These are phyloP conservation scores for Kwoniella mangroviensis DNA, from an alignment of 768 basidiomycete genomes.

Conservation along the genomic window DNA sequence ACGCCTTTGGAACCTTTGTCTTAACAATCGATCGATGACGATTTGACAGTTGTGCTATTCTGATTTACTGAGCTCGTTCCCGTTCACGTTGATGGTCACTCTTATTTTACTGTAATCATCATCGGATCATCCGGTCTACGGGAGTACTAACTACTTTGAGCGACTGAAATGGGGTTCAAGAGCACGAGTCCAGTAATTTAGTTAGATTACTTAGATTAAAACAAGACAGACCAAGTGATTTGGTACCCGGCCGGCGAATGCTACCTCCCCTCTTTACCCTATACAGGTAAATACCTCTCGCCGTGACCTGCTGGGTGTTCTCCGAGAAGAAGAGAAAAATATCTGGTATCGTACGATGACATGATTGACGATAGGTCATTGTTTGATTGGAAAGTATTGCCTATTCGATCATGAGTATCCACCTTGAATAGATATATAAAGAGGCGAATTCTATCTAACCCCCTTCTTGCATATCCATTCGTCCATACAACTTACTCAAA, in stretches of 20 bases:
- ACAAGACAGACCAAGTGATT: neutral
- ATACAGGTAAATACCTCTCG: too few species aligned
- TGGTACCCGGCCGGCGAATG: conserved; percentile 2
- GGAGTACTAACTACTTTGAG: neutral
- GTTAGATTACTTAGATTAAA: neutral
- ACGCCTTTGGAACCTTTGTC: too few species aligned
- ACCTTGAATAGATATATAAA: conserved; percentile 10
- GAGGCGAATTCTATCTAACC: neutral
- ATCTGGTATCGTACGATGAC: neutral
- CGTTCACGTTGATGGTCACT: neutral
- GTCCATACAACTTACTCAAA: neutral
- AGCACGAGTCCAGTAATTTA: too few species aligned
- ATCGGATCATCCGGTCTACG: conserved; percentile 1
- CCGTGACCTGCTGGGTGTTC: too few species aligned
- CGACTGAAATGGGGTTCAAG: neutral
- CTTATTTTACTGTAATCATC: neutral
- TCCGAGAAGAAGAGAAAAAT: neutral
- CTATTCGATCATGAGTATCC: conserved; percentile 1
- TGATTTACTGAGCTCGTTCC: neutral
- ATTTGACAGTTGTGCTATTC: neutral
- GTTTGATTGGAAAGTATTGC: neutral
- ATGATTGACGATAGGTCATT: neutral
- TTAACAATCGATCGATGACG: neutral
- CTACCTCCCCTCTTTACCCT: neutral
- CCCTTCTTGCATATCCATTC: neutral